Conservation (phyloP, 257 asterid species). For the Galeopsis tetrahit region DNA sequence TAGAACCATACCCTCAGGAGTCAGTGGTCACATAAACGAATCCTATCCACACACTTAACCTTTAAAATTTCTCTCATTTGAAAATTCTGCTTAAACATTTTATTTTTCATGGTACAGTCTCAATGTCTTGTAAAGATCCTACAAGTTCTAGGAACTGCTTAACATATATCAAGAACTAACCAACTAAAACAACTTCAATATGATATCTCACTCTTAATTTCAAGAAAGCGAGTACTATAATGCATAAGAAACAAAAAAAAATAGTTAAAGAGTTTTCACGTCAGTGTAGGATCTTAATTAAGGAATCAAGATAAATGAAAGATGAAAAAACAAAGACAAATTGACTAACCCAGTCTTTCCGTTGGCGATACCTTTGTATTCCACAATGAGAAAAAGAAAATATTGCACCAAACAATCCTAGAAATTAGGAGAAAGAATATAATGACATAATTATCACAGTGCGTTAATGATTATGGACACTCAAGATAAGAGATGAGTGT, state of each 20-base stretch:
- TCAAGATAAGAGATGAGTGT: neutral
- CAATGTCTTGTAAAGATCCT: neutral
- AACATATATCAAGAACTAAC: neutral
- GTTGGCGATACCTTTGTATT: constrained; percentile 73
- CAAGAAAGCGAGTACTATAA: constrained; percentile 10
- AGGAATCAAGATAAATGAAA: constrained; percentile 13
- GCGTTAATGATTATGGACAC: constrained; percentile 19
- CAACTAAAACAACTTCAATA: neutral
- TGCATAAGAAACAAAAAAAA: neutral
- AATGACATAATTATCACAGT: neutral
- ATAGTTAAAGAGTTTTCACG: neutral
- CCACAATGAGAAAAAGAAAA: constrained; percentile 83
- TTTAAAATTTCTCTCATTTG: neutral
- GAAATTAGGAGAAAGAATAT: constrained; percentile 30
- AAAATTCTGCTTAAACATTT: neutral
- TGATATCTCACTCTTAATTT: constrained; percentile 2
- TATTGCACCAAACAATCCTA: constrained; percentile 82
- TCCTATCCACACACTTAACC: neutral
- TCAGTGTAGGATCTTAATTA: constrained; percentile 9
- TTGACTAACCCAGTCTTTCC: constrained; percentile 87
- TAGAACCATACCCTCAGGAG: neutral
- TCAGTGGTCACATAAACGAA: neutral
- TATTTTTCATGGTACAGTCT: neutral
- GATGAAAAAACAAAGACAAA: constrained; percentile 16
- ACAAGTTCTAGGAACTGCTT: neutral